These are phyloP conservation scores for Mollisiaceae sp. DNA, from an alignment of 2,329 filamentous ascomycete species.

Conservation along the genomic window DNA sequence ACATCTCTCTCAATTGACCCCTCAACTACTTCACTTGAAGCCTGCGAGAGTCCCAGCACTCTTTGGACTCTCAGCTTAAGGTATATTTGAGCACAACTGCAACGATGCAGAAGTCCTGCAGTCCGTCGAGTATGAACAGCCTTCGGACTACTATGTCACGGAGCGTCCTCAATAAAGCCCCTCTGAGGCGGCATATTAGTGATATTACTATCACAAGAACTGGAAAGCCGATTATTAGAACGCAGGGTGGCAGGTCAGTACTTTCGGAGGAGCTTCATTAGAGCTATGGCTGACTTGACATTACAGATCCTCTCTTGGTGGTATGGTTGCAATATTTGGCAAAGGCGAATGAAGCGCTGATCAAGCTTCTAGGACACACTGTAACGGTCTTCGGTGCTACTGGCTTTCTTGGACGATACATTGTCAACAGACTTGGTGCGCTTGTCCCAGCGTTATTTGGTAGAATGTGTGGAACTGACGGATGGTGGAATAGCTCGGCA, in stretches of 20 bases:
- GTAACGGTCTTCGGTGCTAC: slow-evolving; percentile 98
- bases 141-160: slow-evolving; percentile 60
- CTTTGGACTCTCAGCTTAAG: slow-evolving; percentile 26
- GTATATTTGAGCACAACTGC: slow-evolving; percentile 32
- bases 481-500: slow-evolving; percentile 68
- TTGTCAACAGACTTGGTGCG: slow-evolving; percentile 90
- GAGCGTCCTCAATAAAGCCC: slow-evolving; percentile 49
- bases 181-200: slow-evolving; percentile 63
- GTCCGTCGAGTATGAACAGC: slow-evolving; percentile 54
- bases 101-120: slow-evolving; percentile 47
- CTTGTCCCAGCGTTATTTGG: slow-evolving; percentile 22
- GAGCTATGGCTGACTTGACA: slow-evolving; percentile 39
- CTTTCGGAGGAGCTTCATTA: slow-evolving; percentile 23
- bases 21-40: background rate
- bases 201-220: slow-evolving; percentile 95
- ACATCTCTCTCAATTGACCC: slow-evolving; percentile 24
- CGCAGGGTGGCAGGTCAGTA: slow-evolving; percentile 85
- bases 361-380: slow-evolving; percentile 73
- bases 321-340: slow-evolving; percentile 53
- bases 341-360: slow-evolving; percentile 29
- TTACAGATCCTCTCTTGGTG: slow-evolving; percentile 80
- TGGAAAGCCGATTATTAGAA: slow-evolving; percentile 90
- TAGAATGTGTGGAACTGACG: slow-evolving; percentile 31
- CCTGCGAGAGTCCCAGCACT: slow-evolving; percentile 13
- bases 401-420: slow-evolving; percentile 93